Conservation (phyloP, 257 asterid genomes). For the Orobanche coerulescens region DNA sequence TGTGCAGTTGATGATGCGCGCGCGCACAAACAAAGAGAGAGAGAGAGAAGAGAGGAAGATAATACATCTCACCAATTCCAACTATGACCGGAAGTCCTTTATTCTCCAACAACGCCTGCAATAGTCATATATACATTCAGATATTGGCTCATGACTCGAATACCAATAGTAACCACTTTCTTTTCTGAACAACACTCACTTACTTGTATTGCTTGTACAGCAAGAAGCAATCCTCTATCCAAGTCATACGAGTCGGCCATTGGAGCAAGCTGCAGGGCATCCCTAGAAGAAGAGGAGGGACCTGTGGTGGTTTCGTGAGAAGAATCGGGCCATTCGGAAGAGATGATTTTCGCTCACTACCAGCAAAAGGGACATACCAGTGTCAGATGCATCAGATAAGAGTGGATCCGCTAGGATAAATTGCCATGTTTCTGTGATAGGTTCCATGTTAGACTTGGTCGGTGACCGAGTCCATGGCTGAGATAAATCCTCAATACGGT, state of each 20-base stretch:
- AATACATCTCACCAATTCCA: constrained; percentile 72
- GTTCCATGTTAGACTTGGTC: constrained; percentile 87
- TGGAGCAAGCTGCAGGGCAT: constrained; percentile 73
- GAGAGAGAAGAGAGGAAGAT: constrained; percentile 21
- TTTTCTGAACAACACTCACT: constrained; percentile 16
- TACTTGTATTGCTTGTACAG: constrained; percentile 97
- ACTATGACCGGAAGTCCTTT: constrained; percentile 95
- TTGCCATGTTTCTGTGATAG: constrained; percentile 78
- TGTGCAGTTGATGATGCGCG: no score
- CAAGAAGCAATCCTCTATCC: constrained; percentile 94
- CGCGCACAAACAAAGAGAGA: background rate
- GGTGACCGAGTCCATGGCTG: constrained; percentile 99
- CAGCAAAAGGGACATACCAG: constrained; percentile 39
- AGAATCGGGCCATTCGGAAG: constrained; percentile 24
- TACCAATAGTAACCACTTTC: constrained; percentile 15
- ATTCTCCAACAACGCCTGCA: constrained; percentile 90
- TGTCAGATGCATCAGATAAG: constrained; percentile 38
- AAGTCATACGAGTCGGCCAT: constrained; percentile 91
- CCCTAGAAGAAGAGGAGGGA: constrained; percentile 73
- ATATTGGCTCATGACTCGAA: constrained; percentile 12
- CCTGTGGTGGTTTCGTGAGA: constrained; percentile 68
- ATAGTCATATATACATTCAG: constrained; percentile 20
- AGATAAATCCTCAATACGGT: constrained; percentile 79
- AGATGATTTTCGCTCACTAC: constrained; percentile 16
- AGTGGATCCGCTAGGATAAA: constrained; percentile 50